Evolutionary conservation across 495 filamentous ascomycete genomes (phyloP), one percentile per base, ranked within the genome.

Genomic region (Penicillium roqueforti): DNA sequence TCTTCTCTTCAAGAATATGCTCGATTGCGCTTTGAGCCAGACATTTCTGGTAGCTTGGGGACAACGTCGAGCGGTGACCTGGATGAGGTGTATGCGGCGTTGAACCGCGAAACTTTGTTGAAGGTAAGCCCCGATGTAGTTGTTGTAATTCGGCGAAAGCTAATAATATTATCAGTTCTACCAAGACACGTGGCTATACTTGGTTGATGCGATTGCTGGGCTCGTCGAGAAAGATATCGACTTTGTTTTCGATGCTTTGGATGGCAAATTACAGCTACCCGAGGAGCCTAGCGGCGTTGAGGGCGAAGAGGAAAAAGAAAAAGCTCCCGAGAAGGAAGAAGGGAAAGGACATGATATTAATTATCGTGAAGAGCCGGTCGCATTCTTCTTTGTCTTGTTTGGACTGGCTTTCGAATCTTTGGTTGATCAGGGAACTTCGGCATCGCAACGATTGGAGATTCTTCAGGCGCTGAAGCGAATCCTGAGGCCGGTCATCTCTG

Each of bases 301-400:
- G 47, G 73, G 80, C 10, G 71, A 68, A 13, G 55, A 69, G 29
- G 42, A 65, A 11, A 79, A 85, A 53, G 72, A 80, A 10, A 74
- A 82, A 20, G 69, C 64, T 1, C 62, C 77, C 4, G 60, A 62
- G 20, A 62, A 51, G 20, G 57, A 73, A 18, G 80, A 84, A 63
- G 83, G 74, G 4, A 77, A 78, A 54, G 80, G 82, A 13, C 73
- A 78, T 47, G 87, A 90, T 58, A 97, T 99, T 69, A 96, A 97
- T 63, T 97, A 97, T 63, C 89, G 93, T 18, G 92, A 97, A 64
- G 95, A 99, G 65, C 93, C 93, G 0, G 91, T 97, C 14, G 93
- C 93, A 1, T 99, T 99, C 77, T 99, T 99, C 72, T 99, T 99
- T 60, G 91, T 99, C 9, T 79, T 99, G 1, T 99, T 97, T 62